Percentiles rank a stretch among this genome's conserved stretches.
phyloP scores from a whole-genome alignment of 305 asterid genomes.

The Solanum hybrid region DNA sequence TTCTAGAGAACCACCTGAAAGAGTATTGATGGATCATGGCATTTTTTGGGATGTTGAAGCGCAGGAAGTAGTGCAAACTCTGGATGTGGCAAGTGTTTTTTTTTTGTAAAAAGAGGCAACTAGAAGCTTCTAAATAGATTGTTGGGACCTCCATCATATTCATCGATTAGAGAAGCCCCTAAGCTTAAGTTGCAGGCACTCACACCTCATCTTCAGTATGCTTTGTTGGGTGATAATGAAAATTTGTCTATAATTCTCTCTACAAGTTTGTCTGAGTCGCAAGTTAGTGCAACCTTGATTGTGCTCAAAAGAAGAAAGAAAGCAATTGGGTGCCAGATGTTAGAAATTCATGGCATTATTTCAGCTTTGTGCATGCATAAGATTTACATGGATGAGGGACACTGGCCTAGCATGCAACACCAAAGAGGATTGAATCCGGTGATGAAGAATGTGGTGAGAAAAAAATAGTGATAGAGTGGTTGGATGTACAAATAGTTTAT shows the following conservation, averaged over 20 bases:
- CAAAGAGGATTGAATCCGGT: background rate
- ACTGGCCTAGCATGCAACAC: background rate
- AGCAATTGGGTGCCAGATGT: background rate
- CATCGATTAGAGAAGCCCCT: background rate
- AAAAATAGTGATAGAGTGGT: background rate
- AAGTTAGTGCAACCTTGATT: background rate
- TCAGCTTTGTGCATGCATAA: background rate
- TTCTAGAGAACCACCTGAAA: background rate
- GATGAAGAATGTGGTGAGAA: background rate
- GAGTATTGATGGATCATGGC: background rate
- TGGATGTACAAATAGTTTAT: background rate
- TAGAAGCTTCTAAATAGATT: background rate
- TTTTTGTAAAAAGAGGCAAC: background rate
- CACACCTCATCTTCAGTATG: background rate
- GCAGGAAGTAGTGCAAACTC: background rate
- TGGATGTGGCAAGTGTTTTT: background rate
- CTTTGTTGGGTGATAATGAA: background rate
- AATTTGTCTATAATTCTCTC: background rate
- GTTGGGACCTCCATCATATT: background rate
- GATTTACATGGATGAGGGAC: background rate
- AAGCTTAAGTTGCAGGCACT: background rate
- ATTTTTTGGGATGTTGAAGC: background rate
- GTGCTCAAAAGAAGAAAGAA: background rate
- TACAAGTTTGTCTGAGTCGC: background rate
- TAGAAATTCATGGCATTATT: background rate